Percentiles rank a stretch among this genome's conserved stretches.
phyloP scores from a whole-genome alignment of 2,329 filamentous ascomycete genomes.

The Colletotrichum scovillei region DNA sequence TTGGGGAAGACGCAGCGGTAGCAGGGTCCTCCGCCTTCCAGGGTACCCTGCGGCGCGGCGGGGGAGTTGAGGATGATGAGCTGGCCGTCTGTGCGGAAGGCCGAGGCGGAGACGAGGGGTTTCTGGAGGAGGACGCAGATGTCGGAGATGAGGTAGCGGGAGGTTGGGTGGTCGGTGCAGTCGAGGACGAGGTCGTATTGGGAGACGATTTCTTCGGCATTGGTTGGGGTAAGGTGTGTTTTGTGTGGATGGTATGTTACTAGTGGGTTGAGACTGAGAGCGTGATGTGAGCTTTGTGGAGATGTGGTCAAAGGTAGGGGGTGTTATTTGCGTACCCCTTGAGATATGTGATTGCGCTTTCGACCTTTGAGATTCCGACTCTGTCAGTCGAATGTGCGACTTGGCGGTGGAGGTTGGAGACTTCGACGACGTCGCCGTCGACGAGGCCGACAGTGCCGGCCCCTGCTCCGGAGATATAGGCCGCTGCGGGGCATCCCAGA shows the following conservation, averaged over 20 bases:
- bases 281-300: neutral
- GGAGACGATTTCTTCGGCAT: slow-evolving; percentile 73
- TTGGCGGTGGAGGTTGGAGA: slow-evolving; percentile 93
- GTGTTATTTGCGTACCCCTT: slow-evolving; percentile 54
- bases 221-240: slow-evolving; percentile 74
- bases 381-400: slow-evolving; percentile 80
- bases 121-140: slow-evolving; percentile 83
- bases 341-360: slow-evolving; percentile 75
- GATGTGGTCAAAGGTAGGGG: neutral
- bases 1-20: slow-evolving; percentile 94
- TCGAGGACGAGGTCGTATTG: slow-evolving; percentile 89
- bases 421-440: slow-evolving; percentile 89
- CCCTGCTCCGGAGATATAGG: slow-evolving; percentile 92
- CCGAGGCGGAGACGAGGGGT: slow-evolving; percentile 88
- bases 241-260: slow-evolving; percentile 72
- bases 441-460: slow-evolving; percentile 85
- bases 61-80: slow-evolving; percentile 90
- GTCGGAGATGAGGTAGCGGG: slow-evolving; percentile 93
- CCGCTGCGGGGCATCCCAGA: slow-evolving; percentile 88
- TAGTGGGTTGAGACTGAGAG: slow-evolving; percentile 75
- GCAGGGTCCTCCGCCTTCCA: slow-evolving; percentile 76
- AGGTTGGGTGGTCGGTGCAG: slow-evolving; percentile 93
- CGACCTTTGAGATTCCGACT: slow-evolving; percentile 82
- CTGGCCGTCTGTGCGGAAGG: slow-evolving; percentile 89
- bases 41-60: slow-evolving; percentile 67